Evolutionary conservation across 768 basidiomycete species (phyloP).

Genomic region (Leccinum boreale): DNA sequence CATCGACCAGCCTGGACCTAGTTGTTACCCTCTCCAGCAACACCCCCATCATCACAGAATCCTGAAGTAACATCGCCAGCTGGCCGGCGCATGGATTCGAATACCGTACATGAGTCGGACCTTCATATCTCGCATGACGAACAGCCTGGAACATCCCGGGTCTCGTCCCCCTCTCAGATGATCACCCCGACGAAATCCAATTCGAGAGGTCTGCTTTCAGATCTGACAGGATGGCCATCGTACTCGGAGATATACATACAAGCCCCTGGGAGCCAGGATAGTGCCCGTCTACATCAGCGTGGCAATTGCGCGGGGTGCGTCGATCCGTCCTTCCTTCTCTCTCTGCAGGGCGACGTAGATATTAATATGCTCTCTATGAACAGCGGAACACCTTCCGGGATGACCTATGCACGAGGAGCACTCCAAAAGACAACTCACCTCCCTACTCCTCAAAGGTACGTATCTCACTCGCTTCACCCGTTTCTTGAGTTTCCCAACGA

Average conservation of each 20-base stretch:
- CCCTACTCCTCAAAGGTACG: constrained; percentile 32
- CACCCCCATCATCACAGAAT: not conserved
- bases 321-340: not conserved
- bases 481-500: not conserved
- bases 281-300: constrained; percentile 3
- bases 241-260: constrained; percentile 9
- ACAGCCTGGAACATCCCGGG: not conserved
- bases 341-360: not conserved
- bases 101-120: not conserved
- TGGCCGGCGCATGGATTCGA: constrained; percentile 6
- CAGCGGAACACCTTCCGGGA: constrained; percentile 10
- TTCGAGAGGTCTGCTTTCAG: constrained; percentile 7
- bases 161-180: constrained; percentile 6
- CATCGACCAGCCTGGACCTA: constrained; percentile 1
- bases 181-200: constrained; percentile 12
- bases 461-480: not conserved
- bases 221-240: constrained; percentile 15
- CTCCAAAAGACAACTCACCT: constrained; percentile 23
- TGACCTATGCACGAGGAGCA: not conserved
- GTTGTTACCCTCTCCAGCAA: not conserved
- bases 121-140: constrained; percentile 1
- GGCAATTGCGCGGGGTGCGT: constrained; percentile 14
- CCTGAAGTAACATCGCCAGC: not conserved
- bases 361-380: not conserved
- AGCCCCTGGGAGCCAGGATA: constrained; percentile 15